Evolutionary conservation across 352 stramenopile genomes (phyloP).

Genomic region (Pseudoperonospora humuli): DNA sequence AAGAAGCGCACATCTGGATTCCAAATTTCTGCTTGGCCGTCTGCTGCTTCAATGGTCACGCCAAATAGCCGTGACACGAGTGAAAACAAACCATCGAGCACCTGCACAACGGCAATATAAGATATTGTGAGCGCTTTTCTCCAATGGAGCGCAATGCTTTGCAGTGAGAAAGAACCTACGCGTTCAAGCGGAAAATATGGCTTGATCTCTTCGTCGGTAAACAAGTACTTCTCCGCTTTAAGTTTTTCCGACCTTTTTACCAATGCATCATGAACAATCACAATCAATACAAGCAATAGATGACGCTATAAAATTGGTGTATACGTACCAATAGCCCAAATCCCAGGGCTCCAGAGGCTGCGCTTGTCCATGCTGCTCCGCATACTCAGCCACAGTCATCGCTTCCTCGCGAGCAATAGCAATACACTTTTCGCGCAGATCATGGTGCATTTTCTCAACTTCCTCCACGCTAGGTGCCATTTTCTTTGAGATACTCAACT

Average conservation of each 20-base stretch:
- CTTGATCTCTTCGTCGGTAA: conserved; percentile 96
- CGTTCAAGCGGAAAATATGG: conserved; percentile 95
- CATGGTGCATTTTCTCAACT: conserved; percentile 89
- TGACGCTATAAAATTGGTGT: not conserved
- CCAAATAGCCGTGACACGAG: conserved; percentile 92
- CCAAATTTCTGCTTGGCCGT: conserved; percentile 79
- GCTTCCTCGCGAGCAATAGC: conserved; percentile 89
- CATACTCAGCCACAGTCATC: conserved; percentile 84
- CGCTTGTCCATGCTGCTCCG: conserved; percentile 62
- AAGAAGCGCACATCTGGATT: conserved; percentile 96
- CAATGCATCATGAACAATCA: not conserved
- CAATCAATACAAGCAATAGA: not conserved
- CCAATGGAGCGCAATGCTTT: not conserved
- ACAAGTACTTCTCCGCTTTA: conserved; percentile 92
- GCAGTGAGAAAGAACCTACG: conserved; percentile 29
- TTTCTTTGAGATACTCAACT: conserved; percentile 92
- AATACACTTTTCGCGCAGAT: conserved; percentile 90
- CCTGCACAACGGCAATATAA: conserved; percentile 13
- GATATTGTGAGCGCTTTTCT: not conserved
- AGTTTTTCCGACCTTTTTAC: conserved; percentile 83
- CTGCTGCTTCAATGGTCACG: conserved; percentile 86
- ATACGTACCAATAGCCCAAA: conserved; percentile 84
- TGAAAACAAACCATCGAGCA: conserved; percentile 93
- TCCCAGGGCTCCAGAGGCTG: conserved; percentile 90
- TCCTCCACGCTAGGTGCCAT: conserved; percentile 90